Base-by-base conservation (phyloP, 129 eudicot species). In the Kitagawia praeruptora region DNA sequence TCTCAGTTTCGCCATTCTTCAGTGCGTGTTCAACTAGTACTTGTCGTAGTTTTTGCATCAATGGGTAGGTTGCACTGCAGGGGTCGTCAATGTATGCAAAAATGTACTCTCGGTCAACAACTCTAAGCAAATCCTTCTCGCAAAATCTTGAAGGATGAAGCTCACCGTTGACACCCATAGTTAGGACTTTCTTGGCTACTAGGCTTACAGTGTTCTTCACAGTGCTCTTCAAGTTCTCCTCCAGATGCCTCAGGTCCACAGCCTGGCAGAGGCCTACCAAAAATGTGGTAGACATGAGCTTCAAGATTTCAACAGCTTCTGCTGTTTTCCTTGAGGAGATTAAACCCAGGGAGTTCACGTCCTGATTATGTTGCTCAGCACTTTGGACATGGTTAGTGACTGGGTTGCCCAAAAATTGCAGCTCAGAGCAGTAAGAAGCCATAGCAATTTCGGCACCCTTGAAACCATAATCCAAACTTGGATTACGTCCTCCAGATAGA, bases 281-380 rank as follows among this genome's bases (percentile, higher is more conserved):
- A 85, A 47, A 90, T 21, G 96, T 86, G 0, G 96, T 74, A 16
- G 93, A 88, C 97, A 92, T 92, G 6, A 92, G 96, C 83, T 92
- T 90, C 71, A 92, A 80, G 31, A 92, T 92, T 48, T 92, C 97
- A 12, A 92, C 89, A 2, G 97, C 97, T 84, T 92, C 97, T 0
- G 88, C 80, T 6, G 97, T 92, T 75, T 90, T 90, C 38, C 97
- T 80, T 2, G 97, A 84, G 0, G 97, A 92, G 77, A 92, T 90
- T 18, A 92, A 77, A 2, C 97, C 97, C 76, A 92, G 77, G 1
- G 97, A 92, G 90, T 92, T 92, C 1, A 92, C 96, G 63, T 92
- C 97, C 82, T 92, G 97, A 82, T 92, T 92, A 83, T 92, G 97
- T 83, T 92, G 97, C 83, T 92, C 97, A 14, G 97, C 97, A 46